These are phyloP conservation scores for Pouteria campechiana DNA, from an alignment of 179 eudicot genomes.

Conservation along the genomic window DNA sequence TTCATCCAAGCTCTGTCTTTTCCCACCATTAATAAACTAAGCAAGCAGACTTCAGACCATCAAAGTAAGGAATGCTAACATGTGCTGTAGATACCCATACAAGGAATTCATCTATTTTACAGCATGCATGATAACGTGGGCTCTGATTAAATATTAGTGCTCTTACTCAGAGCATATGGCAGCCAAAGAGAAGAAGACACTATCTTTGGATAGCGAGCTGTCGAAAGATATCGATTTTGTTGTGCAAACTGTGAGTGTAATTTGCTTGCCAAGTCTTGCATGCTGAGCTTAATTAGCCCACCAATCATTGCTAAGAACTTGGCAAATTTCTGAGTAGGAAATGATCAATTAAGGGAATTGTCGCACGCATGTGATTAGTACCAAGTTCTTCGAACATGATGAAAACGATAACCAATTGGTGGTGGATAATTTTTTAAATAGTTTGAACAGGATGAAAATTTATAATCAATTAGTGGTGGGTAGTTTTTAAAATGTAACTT, in stretches of 20 bases:
- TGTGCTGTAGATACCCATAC: constrained; percentile 9
- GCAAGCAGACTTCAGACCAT: constrained; percentile 14
- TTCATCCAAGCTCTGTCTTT: constrained; percentile 2
- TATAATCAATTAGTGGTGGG: too few relatives aligned
- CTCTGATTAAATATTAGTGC: neutral
- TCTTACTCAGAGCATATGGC: constrained; percentile 5
- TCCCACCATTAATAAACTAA: neutral
- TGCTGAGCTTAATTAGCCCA: neutral
- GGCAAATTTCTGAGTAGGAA: too few relatives aligned
- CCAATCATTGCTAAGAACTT: neutral
- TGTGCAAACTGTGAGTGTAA: neutral
- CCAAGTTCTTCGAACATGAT: too few relatives aligned
- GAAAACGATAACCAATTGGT: too few relatives aligned
- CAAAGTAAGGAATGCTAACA: constrained; percentile 12
- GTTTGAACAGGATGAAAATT: too few relatives aligned
- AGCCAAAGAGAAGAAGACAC: constrained; percentile 18
- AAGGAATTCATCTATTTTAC: neutral
- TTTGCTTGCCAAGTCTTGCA: too few relatives aligned
- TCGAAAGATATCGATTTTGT: constrained; percentile 1
- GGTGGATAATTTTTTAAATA: too few relatives aligned
- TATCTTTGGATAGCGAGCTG: constrained; percentile 1
- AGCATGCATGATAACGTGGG: neutral
- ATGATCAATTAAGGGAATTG: too few relatives aligned
- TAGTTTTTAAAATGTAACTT: too few relatives aligned
- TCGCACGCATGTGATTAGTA: too few relatives aligned